Evolutionary conservation across 345 rosid species (phyloP).

Genomic region (Limnanthes douglasii): DNA sequence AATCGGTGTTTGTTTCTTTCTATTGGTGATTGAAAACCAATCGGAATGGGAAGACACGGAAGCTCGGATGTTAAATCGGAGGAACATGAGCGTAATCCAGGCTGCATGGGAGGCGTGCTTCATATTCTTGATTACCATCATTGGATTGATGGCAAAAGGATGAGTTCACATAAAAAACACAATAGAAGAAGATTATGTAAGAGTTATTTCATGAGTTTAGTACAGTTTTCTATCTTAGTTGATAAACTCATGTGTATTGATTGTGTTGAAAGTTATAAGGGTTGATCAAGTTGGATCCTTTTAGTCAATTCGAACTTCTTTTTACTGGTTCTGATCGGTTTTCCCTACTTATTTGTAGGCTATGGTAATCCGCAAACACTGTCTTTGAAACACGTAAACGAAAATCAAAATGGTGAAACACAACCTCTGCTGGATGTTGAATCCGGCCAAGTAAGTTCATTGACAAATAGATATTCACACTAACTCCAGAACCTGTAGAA

Average conservation of each 20-base stretch:
- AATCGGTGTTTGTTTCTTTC: not conserved
- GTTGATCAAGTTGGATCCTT: too few species aligned
- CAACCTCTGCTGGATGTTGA: slow-evolving; percentile 15
- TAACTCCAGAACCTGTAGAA: too few species aligned
- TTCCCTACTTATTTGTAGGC: slow-evolving; percentile 16
- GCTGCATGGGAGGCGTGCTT: slow-evolving; percentile 46
- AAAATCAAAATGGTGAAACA: slow-evolving; percentile 15
- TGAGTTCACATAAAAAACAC: slow-evolving; percentile 13
- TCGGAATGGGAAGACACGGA: slow-evolving; percentile 26
- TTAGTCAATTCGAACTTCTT: too few species aligned
- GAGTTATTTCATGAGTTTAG: too few species aligned
- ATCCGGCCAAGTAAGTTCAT: too few species aligned
- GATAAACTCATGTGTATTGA: too few species aligned
- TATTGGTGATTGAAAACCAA: not conserved
- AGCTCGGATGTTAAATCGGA: slow-evolving; percentile 17
- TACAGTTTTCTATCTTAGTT: too few species aligned
- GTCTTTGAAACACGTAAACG: slow-evolving; percentile 23
- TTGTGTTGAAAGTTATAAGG: too few species aligned
- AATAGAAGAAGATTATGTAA: slow-evolving; percentile 27
- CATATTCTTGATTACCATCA: slow-evolving; percentile 44
- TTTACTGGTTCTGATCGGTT: not conserved
- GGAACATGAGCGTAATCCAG: slow-evolving; percentile 20
- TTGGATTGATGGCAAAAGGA: slow-evolving; percentile 23
- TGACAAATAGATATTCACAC: too few species aligned
- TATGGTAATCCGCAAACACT: slow-evolving; percentile 29